Evolutionary conservation across 2,329 filamentous ascomycete genomes (phyloP).

Genomic region (Boeremia lycopersici): DNA sequence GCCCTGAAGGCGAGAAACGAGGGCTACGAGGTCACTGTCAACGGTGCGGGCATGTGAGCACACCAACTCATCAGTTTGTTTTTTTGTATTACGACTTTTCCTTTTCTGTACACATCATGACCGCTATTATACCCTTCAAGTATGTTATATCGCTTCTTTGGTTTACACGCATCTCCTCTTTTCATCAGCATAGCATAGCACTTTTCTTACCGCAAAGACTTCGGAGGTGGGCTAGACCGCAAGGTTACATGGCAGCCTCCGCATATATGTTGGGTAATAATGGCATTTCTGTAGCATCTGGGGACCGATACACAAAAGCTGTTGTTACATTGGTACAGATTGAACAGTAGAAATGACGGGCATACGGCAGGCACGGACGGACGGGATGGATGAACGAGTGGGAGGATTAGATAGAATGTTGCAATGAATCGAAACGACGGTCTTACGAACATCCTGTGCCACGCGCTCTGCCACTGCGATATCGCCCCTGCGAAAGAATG

Average conservation of each 20-base stretch:
- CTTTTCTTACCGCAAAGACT: conserved; percentile 3
- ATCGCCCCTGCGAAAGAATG: no score
- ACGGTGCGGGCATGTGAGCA: conserved; percentile 58
- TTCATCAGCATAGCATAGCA: conserved; percentile 3
- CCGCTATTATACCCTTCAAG: conserved; percentile 39
- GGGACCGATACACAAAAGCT: conserved; percentile 13
- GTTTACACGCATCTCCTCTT: conserved; percentile 13
- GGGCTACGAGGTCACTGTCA: conserved; percentile 81
- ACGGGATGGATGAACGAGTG: neutral
- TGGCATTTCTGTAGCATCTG: neutral
- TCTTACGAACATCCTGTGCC: no score
- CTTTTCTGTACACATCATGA: conserved; percentile 27
- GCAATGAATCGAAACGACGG: no score
- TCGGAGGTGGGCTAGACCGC: neutral
- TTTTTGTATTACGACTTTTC: conserved; percentile 1
- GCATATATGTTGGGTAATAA: neutral
- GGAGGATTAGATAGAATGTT: no score
- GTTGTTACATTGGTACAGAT: conserved; percentile 10
- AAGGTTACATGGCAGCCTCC: neutral
- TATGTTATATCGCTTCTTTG: conserved; percentile 17
- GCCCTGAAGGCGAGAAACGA: conserved; percentile 82
- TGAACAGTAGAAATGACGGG: neutral
- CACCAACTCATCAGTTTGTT: conserved; percentile 9
- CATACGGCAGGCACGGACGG: neutral
- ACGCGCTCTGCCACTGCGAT: no score